Percentiles rank a stretch among this genome's conserved stretches.
Evolutionary conservation across 352 stramenopile genomes (phyloP).

Genomic region (Phytophthora macrochlamydospora): DNA sequence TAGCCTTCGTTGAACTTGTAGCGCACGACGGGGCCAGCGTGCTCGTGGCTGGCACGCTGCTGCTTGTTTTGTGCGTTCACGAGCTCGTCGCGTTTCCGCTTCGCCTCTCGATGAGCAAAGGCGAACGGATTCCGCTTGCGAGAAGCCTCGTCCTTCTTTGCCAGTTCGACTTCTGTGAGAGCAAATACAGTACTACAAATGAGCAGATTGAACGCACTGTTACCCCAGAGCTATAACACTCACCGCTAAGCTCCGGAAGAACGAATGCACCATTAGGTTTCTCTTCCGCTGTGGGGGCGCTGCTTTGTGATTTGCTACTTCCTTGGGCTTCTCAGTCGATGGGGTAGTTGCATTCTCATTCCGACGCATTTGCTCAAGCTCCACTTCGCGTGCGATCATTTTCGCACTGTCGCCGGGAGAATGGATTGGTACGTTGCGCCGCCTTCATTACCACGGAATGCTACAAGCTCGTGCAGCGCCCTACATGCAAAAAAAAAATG

Average conservation of each 20-base stretch:
- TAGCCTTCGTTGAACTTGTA: slow-evolving; percentile 93
- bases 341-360: slow-evolving; percentile 40
- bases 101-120: slow-evolving; percentile 81
- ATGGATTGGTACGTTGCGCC: slow-evolving; percentile 34
- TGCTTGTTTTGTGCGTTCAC: slow-evolving; percentile 47
- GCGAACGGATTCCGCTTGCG: slow-evolving; percentile 81
- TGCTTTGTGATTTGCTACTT: slow-evolving; percentile 1
- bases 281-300: slow-evolving; percentile 28
- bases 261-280: slow-evolving; percentile 44
- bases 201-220: slow-evolving; percentile 5
- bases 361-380: slow-evolving; percentile 80
- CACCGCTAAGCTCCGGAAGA: slow-evolving; percentile 63
- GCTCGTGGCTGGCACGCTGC: slow-evolving; percentile 18
- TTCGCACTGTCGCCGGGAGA: slow-evolving; percentile 72
- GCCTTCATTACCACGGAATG: slow-evolving; percentile 52
- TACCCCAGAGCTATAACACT: slow-evolving; percentile 12
- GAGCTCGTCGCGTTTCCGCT: slow-evolving; percentile 70
- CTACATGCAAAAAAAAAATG: slow-evolving; percentile 29
- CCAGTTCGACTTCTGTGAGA: slow-evolving; percentile 55
- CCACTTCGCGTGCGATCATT: slow-evolving; percentile 81
- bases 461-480: slow-evolving; percentile 69
- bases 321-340: slow-evolving; percentile 14
- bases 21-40: slow-evolving; percentile 55
- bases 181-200: slow-evolving; percentile 4
- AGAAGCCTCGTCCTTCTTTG: slow-evolving; percentile 63